Evolutionary conservation across 352 stramenopile species (phyloP), one percentile per base, ranked within the genome.

Genomic region (Phytophthora pluvialis): DNA sequence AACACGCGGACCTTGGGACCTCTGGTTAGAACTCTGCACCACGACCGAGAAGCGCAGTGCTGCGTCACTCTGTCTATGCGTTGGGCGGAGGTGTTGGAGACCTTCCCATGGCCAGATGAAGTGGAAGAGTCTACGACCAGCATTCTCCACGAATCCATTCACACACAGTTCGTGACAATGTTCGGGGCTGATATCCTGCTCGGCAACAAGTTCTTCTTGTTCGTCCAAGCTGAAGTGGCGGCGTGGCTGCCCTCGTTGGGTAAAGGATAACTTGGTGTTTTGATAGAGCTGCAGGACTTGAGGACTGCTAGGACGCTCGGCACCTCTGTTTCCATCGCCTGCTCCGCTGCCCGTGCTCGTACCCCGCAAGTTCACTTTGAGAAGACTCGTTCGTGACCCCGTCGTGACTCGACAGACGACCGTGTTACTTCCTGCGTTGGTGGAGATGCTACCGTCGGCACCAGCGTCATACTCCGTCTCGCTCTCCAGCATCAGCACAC

Each of bases 111-210:
- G 81, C 42, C 75, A 76, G 45, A 90, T 86, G 43, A 90, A 90
- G 62, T 87, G 81, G 52, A 90, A 87, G 9, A 89, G 46, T 29
- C 73, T 74, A 11, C 78, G 74, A 4, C 63, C 67, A n/a, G 73
- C 64, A 64, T 90, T 90, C 51, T 90, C 80, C 5, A 82, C 82
- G 42, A 81, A 88, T 0, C 83, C 86, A 42, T 83, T 88, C n/a
- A 85, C 72, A 51, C 86, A 94, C 15, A 94, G 59, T 33, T 94
- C 83, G 43, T 94, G 86, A 43, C 86, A 94, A 40, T 91, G 70
- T 45, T 90, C 80, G 1, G 80, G 75, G 11, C 64, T 70, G 47
- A 94, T 83, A 31, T 88, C 73, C 33, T 89, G 71, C 52, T 86
- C 75, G 1, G 80, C 73, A 4, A 73, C 40, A 7, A 80, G 45